These are phyloP conservation scores for Aspergillus neotritici DNA, from an alignment of 2,329 filamentous ascomycete species.

Conservation along the genomic window DNA sequence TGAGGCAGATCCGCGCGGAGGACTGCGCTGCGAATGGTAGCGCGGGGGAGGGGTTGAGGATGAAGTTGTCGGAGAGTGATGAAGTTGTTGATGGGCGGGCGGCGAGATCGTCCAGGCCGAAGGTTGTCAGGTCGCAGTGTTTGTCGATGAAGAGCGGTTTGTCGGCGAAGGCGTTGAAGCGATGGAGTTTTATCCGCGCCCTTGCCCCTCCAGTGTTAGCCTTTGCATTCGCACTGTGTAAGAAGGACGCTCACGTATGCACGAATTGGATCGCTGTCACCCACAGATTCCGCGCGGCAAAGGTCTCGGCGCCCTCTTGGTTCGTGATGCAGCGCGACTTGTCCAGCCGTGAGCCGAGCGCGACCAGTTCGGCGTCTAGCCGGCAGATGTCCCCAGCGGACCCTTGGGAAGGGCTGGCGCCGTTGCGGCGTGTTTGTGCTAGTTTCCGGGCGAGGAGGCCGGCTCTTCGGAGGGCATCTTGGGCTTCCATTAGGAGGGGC, in stretches of 20 bases:
- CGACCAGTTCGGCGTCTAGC: constrained; percentile 10
- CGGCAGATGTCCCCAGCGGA: constrained; percentile 8
- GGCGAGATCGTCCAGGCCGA: constrained; percentile 9
- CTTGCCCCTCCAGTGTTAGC: no score
- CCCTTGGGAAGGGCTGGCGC: constrained; percentile 1
- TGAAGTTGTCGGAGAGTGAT: constrained; percentile 2
- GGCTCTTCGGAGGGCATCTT: constrained; percentile 11
- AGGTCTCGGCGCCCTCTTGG: constrained; percentile 13
- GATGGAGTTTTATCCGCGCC: constrained; percentile 18
- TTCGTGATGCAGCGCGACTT: constrained; percentile 9
- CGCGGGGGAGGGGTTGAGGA: constrained; percentile 17
- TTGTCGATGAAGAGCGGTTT: constrained; percentile 20
- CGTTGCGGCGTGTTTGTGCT: constrained; percentile 9
- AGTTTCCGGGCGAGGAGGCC: constrained; percentile 3
- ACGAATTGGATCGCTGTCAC: neutral
- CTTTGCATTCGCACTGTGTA: no score
- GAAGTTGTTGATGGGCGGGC: neutral
- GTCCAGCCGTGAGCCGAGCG: constrained; percentile 12
- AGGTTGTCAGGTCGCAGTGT: constrained; percentile 19
- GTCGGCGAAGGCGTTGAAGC: constrained; percentile 22
- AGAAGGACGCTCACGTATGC: no score
- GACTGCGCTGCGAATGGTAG: constrained; percentile 22
- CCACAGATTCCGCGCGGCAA: constrained; percentile 10
- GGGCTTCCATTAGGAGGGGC: constrained; percentile 17
- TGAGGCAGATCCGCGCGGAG: constrained; percentile 21